Percentiles rank a stretch among this genome's conserved stretches.
Conservation (phyloP, 441 rosid genomes). For the Isatis lusitanica region DNA sequence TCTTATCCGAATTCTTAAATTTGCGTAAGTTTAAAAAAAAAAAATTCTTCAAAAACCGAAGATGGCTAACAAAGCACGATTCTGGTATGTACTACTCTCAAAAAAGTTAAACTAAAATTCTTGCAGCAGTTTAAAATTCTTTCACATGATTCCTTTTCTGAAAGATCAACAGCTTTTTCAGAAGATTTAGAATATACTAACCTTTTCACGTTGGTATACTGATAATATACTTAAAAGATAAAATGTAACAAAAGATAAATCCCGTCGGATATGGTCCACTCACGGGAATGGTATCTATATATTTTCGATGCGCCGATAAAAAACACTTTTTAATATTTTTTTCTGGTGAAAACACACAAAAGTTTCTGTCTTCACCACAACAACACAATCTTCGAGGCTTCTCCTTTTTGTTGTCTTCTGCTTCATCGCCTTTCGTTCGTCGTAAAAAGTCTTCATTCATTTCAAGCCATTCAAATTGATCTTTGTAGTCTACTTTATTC, state of each 20-base stretch:
- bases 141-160: not conserved
- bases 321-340: conserved; percentile 7
- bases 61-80: not conserved
- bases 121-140: not conserved
- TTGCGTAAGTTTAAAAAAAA: too few relatives aligned
- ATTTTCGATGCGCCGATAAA: conserved; percentile 24
- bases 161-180: conserved; percentile 9
- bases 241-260: not conserved
- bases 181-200: not conserved
- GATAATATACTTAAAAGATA: not conserved
- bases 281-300: conserved; percentile 41
- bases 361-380: conserved; percentile 23
- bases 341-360: conserved; percentile 28
- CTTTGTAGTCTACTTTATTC: not conserved
- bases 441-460: not conserved
- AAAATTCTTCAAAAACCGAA: not conserved
- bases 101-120: not conserved
- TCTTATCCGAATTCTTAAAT: not conserved
- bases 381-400: conserved; percentile 34
- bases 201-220: not conserved
- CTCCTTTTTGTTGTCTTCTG: conserved; percentile 38
- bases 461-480: conserved; percentile 19
- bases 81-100: not conserved
- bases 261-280: conserved; percentile 38
- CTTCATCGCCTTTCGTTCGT: conserved; percentile 20